These are phyloP conservation scores for Neurospora sp. DNA, from an alignment of 495 filamentous ascomycete species.

Conservation along the genomic window DNA sequence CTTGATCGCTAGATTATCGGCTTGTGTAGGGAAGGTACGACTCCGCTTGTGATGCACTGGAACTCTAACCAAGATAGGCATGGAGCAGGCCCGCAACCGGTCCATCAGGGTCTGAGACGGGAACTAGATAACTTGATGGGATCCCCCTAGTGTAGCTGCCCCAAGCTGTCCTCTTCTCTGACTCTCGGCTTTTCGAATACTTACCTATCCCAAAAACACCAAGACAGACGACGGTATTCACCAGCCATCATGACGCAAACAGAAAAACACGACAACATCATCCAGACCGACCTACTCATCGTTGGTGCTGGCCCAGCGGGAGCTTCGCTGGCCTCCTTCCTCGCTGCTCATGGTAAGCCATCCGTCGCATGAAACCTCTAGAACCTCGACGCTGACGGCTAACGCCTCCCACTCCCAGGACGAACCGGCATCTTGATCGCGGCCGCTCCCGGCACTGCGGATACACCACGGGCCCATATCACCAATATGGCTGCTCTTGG, in stretches of 20 bases:
- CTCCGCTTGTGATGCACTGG: not conserved
- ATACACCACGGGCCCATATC: conserved; percentile 47
- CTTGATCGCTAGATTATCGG: not conserved
- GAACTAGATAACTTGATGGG: not conserved
- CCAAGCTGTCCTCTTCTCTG: no score
- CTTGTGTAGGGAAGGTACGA: not conserved
- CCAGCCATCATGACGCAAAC: not conserved
- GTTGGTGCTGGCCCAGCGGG: conserved; percentile 48
- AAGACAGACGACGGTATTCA: not conserved
- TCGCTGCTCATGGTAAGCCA: conserved; percentile 37
- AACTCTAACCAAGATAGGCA: not conserved
- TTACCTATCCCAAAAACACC: not conserved
- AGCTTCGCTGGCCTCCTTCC: conserved; percentile 44
- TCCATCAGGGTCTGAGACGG: no score
- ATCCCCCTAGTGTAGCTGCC: not conserved
- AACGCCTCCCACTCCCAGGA: conserved; percentile 14
- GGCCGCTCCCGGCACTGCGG: conserved; percentile 34
- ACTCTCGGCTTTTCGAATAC: not conserved
- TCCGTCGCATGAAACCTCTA: not conserved
- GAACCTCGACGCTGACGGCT: not conserved
- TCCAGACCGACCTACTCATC: conserved; percentile 43
- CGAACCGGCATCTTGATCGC: conserved; percentile 40
- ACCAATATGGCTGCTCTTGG: conserved; percentile 34
- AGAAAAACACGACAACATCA: conserved; percentile 7
- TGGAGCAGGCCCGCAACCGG: no score